These are phyloP conservation scores for Collariella sp. DNA, from an alignment of 495 filamentous ascomycete species.

Conservation along the genomic window DNA sequence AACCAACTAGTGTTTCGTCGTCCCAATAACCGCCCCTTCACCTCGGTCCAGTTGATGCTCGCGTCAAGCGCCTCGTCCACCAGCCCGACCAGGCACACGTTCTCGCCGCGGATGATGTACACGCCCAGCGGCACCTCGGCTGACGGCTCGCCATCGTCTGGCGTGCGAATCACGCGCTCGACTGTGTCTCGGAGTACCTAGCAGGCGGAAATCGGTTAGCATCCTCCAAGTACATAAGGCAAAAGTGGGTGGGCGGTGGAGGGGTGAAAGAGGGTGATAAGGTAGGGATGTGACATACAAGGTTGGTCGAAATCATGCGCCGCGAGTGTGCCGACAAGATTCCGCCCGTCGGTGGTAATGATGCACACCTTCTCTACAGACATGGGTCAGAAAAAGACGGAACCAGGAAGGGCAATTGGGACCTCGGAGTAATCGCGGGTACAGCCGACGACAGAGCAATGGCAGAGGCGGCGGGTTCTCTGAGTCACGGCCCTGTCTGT, in stretches of 20 bases:
- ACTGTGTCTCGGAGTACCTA: slow-evolving; percentile 69
- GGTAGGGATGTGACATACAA: slow-evolving; percentile 45
- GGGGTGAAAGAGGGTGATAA: neutral
- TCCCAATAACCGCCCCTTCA: slow-evolving; percentile 73
- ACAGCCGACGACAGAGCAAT: neutral
- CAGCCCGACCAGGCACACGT: slow-evolving; percentile 82
- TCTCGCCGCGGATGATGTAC: slow-evolving; percentile 89
- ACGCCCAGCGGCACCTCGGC: slow-evolving; percentile 75
- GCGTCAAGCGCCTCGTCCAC: slow-evolving; percentile 81
- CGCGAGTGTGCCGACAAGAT: slow-evolving; percentile 70
- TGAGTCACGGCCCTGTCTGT: neutral
- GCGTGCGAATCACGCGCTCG: slow-evolving; percentile 79
- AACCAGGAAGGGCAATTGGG: neutral
- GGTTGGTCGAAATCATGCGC: slow-evolving; percentile 92
- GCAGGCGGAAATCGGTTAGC: no score
- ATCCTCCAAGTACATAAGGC: no score
- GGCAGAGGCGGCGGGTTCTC: neutral
- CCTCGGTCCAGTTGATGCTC: slow-evolving; percentile 84
- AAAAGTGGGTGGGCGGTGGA: neutral
- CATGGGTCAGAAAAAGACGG: neutral
- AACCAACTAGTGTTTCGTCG: slow-evolving; percentile 55
- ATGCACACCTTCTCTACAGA: slow-evolving; percentile 77
- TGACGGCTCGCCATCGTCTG: slow-evolving; percentile 74
- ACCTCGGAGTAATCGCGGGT: neutral
- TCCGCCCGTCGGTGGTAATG: slow-evolving; percentile 87